Conservation (phyloP, 2,329 filamentous ascomycete species). For the Dothiorella sarmentorum region DNA sequence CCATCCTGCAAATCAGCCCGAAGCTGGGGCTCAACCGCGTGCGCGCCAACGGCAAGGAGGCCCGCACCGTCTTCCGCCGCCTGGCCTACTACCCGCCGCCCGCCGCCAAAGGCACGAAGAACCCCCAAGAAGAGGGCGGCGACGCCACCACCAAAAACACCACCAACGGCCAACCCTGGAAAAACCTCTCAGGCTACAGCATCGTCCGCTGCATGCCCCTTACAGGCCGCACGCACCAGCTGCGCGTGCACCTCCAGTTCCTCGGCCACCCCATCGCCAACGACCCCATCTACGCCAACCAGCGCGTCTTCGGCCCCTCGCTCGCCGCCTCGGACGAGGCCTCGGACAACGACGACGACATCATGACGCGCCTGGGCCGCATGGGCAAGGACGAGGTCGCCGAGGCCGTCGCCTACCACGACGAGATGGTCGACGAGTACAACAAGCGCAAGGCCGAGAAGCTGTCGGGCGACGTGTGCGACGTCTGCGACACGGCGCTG, state of each 20-base stretch:
- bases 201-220: conserved; percentile 92
- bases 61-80: conserved; percentile 85
- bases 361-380: conserved; percentile 76
- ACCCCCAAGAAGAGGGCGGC: conserved; percentile 21
- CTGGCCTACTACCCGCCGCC: conserved; percentile 81
- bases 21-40: conserved; percentile 93
- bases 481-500: conserved; percentile 77
- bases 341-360: conserved; percentile 77
- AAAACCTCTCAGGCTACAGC: conserved; percentile 71
- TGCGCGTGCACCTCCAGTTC: conserved; percentile 91
- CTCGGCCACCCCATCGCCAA: conserved; percentile 94
- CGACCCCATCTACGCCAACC: conserved; percentile 96
- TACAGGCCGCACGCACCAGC: conserved; percentile 90
- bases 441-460: conserved; percentile 89
- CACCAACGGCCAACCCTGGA: conserved; percentile 47
- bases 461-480: conserved; percentile 80
- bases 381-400: conserved; percentile 96
- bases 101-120: no score
- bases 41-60: conserved; percentile 86
- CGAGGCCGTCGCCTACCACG: conserved; percentile 86
- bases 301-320: conserved; percentile 80
- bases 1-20: conserved; percentile 89
- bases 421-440: conserved; percentile 88
- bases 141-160: no score
- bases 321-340: conserved; percentile 68